Evolutionary conservation across 2,329 filamentous ascomycete species (phyloP).

Genomic region (Botrytis paeoniae): DNA sequence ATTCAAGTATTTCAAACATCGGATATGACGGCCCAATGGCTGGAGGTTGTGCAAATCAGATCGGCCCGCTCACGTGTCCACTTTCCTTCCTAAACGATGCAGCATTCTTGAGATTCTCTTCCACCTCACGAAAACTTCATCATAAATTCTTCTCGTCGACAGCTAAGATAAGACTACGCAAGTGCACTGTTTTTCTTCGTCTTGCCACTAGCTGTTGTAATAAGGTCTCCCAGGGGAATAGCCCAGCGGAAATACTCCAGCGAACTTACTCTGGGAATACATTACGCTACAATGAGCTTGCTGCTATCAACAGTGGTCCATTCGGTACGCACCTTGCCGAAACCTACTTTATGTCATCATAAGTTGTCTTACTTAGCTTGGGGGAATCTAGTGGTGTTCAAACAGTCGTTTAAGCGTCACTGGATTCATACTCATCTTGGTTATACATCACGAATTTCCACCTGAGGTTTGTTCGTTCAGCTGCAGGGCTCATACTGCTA

Average conservation of each 20-base stretch:
- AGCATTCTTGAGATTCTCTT: not conserved
- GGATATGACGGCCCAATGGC: not conserved
- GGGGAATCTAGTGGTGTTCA: not conserved
- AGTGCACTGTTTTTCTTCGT: not conserved
- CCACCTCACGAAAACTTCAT: constrained; percentile 2
- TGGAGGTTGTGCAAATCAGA: not conserved
- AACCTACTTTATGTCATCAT: not conserved
- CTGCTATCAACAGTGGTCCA: not conserved
- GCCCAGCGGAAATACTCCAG: not conserved
- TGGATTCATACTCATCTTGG: not conserved
- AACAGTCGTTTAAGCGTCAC: not conserved
- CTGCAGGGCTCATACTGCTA: not conserved
- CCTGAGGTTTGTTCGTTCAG: not conserved
- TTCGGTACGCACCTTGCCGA: not conserved
- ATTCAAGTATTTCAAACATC: not conserved
- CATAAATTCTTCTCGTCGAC: not conserved
- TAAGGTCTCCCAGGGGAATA: not conserved
- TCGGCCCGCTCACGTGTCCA: not conserved
- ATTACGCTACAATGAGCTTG: not conserved
- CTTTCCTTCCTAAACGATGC: not conserved
- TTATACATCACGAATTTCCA: not conserved
- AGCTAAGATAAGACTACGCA: not conserved
- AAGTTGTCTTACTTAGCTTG: not conserved
- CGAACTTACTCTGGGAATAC: not conserved
- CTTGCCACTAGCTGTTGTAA: not conserved